Evolutionary conservation across 192 early-diverging fungal genomes (phyloP), one percentile per base, ranked within the genome.

Genomic region (Backusella psychrophila): DNA sequence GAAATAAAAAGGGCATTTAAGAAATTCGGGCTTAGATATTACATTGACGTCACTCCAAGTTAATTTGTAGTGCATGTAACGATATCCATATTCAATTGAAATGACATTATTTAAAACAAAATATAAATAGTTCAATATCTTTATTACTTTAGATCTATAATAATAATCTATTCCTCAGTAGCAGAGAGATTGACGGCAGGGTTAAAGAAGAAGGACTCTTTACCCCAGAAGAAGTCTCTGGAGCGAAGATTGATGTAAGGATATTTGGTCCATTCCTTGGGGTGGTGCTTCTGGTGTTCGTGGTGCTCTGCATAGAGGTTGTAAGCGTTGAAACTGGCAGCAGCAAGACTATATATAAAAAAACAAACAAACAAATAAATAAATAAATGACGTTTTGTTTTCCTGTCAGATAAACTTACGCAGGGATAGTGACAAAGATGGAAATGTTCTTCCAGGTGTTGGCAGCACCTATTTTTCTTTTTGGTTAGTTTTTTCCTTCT

Each of bases 141-240:
- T 39, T 39, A 39, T 39, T 39, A 39, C 38, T 39, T 39, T 39
- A 39, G 9, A 39, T 8, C 7, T 39, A 9, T 12, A 11, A 33
- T 39, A 39, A 39, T 21, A 9, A 23, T 49, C 68, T 75, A 75
- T 66, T 81, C 76, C 71, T 77, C 69, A 39, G 36, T 36, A 49
- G 80, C 73, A 72, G 79, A 71, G 33, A 74, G 59, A 49, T 81
- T 81, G 59, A 81, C 80, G 4, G 71, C 35, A 23, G 80, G 80
- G 73, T 81, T 81, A 73, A 77, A 81, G 73, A 81, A 81, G 17
- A 81, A 33, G 34, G 80, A 74, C 41, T 81, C 76, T 36, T 73
- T 73, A 29, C 80, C 80, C 80, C 80, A 81, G 80, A 81, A 81
- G 69, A 78, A 81, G 39, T 77, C 68, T 87, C 78, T 91, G 89